These are phyloP conservation scores for Trametes maxima DNA, from an alignment of 768 basidiomycete species.

Conservation along the genomic window DNA sequence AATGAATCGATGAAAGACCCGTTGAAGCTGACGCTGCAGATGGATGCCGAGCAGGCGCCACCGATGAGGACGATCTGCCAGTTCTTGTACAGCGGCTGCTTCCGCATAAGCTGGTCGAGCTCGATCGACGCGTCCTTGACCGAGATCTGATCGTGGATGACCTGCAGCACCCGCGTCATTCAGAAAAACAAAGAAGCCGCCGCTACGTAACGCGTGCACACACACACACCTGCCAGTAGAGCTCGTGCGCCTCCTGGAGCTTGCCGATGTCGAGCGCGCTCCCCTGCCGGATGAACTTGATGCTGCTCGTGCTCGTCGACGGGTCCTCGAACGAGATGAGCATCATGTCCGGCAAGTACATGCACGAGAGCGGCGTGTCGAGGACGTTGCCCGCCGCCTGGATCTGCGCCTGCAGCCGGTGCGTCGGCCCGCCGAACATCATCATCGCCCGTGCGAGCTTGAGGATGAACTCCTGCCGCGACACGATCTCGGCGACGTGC, in stretches of 20 bases:
- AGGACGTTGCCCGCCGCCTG: slow-evolving; percentile 78
- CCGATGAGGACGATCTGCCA: slow-evolving; percentile 71
- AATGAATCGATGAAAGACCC: slow-evolving; percentile 81
- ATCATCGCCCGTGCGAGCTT: slow-evolving; percentile 86
- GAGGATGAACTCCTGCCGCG: slow-evolving; percentile 82
- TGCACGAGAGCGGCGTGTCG: slow-evolving; percentile 72
- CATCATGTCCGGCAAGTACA: slow-evolving; percentile 77
- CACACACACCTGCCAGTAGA: slow-evolving; percentile 68
- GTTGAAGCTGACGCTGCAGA: slow-evolving; percentile 71
- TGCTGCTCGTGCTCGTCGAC: slow-evolving; percentile 76
- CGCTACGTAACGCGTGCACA: not conserved
- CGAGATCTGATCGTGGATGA: slow-evolving; percentile 81
- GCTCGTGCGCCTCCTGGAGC: slow-evolving; percentile 63
- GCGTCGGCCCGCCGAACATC: slow-evolving; percentile 86
- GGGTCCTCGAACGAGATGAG: slow-evolving; percentile 83
- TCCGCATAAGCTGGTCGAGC: slow-evolving; percentile 75
- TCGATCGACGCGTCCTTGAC: slow-evolving; percentile 71
- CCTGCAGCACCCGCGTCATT: slow-evolving; percentile 41
- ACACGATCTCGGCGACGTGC: slow-evolving; percentile 80
- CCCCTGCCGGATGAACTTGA: slow-evolving; percentile 76
- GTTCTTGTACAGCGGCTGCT: slow-evolving; percentile 59
- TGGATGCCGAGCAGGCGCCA: slow-evolving; percentile 74
- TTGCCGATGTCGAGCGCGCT: slow-evolving; percentile 78
- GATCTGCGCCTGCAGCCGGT: slow-evolving; percentile 82
- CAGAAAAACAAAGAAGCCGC: not conserved